Evolutionary conservation across 495 filamentous ascomycete genomes (phyloP).

Genomic region (Rostrohypoxylon terebratum): DNA sequence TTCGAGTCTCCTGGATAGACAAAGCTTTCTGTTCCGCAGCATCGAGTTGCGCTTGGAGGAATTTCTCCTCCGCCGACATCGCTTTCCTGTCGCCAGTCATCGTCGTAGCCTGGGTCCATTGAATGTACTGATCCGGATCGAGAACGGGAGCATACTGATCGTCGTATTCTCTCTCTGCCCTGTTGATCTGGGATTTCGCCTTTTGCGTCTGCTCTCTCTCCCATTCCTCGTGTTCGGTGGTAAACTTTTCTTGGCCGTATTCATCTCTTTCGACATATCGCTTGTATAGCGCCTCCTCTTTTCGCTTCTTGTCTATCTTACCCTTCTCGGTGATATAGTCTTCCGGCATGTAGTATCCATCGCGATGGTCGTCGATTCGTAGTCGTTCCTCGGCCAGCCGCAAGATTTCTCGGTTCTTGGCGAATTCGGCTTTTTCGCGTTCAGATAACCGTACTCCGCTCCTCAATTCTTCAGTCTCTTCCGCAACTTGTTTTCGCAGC

Average conservation of each 20-base stretch:
- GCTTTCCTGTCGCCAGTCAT: constrained; percentile 71
- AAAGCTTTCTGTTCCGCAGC: constrained; percentile 86
- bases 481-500: constrained; percentile 88
- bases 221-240: constrained; percentile 97
- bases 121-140: constrained; percentile 88
- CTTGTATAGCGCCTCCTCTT: constrained; percentile 89
- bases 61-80: constrained; percentile 81
- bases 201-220: constrained; percentile 91
- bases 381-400: constrained; percentile 88
- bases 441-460: constrained; percentile 80
- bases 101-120: constrained; percentile 81
- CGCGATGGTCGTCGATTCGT: constrained; percentile 88
- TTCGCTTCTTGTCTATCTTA: constrained; percentile 89
- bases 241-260: constrained; percentile 85
- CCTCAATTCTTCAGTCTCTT: constrained; percentile 85
- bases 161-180: constrained; percentile 78
- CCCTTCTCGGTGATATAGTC: constrained; percentile 95
- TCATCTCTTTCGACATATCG: constrained; percentile 92
- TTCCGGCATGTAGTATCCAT: constrained; percentile 94
- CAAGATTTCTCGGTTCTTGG: constrained; percentile 87
- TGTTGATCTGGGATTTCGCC: constrained; percentile 86
- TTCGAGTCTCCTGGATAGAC: constrained; percentile 90
- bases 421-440: constrained; percentile 89
- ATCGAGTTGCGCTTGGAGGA: constrained; percentile 81
- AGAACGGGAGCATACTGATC: constrained; percentile 96